phyloP scores from a whole-genome alignment of 192 early-diverging fungal species.

The Backusella tarrabulga region DNA sequence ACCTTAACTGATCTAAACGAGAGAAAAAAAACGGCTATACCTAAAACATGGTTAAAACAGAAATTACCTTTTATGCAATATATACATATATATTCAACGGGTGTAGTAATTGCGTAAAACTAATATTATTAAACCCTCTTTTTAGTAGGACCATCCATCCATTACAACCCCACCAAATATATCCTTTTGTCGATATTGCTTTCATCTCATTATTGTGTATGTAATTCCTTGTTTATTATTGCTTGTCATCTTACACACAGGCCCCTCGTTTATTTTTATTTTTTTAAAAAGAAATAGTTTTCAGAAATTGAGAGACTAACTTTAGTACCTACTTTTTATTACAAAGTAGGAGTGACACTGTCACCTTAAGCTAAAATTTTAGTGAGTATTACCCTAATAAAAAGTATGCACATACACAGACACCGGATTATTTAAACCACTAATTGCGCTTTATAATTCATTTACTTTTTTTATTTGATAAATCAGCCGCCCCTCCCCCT shows the following conservation, averaged over 20 bases:
- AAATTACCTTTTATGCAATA: not conserved
- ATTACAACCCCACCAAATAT: not conserved
- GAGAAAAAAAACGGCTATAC: not conserved
- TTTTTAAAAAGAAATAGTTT: too few species aligned
- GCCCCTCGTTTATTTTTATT: not conserved
- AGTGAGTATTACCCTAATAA: not conserved
- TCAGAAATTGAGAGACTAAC: not conserved
- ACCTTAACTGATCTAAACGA: not conserved
- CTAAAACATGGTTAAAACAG: not conserved
- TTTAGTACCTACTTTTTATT: not conserved
- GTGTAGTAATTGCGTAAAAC: not conserved
- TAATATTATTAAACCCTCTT: not conserved
- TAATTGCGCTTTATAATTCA: not conserved
- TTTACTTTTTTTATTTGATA: not conserved
- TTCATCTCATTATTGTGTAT: not conserved
- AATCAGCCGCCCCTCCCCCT: not conserved
- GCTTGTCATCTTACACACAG: not conserved
- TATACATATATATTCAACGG: not conserved
- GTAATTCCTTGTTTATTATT: not conserved
- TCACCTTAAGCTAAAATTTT: not conserved
- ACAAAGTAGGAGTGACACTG: not conserved
- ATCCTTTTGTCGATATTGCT: not conserved
- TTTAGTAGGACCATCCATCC: not conserved
- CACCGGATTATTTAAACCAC: not conserved
- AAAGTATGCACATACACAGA: not conserved